Evolutionary conservation across 306 rosid genomes (phyloP).

Genomic region (Pyrus communis): DNA sequence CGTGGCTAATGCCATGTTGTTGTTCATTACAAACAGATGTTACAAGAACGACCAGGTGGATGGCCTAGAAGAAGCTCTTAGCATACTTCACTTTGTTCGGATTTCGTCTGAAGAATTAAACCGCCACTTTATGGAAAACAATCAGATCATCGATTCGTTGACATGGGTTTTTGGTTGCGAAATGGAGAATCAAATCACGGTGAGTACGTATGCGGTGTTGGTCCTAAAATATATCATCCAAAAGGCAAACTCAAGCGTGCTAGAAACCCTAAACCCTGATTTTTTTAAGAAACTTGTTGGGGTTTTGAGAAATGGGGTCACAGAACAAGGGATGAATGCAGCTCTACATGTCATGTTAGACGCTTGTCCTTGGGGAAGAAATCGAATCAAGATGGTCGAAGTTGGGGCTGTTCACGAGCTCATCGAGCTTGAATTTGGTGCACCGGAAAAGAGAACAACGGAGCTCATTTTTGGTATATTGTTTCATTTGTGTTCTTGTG

Average conservation of each 20-base stretch:
- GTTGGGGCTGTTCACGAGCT: conserved; percentile 38
- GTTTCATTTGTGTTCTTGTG: conserved; percentile 45
- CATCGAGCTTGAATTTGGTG: conserved; percentile 33
- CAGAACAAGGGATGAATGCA: conserved; percentile 37
- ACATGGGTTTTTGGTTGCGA: conserved; percentile 34
- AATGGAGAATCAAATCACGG: conserved; percentile 12
- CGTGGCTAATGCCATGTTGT: conserved; percentile 35
- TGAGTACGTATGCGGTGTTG: conserved; percentile 27
- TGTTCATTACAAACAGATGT: conserved; percentile 25
- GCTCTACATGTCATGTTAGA: conserved; percentile 32
- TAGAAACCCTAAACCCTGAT: conserved; percentile 27
- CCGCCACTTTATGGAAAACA: conserved; percentile 13
- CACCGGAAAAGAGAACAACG: conserved; percentile 27
- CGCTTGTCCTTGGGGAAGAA: conserved; percentile 28
- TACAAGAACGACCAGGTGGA: conserved; percentile 2
- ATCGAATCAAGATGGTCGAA: conserved; percentile 38
- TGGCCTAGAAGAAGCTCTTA: conserved; percentile 54
- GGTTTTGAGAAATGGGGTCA: conserved; percentile 19
- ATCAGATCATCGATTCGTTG: conserved; percentile 26
- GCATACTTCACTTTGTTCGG: conserved; percentile 30
- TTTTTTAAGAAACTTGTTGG: conserved; percentile 30
- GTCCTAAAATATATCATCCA: conserved; percentile 32
- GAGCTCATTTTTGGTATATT: conserved; percentile 42
- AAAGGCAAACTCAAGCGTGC: background rate
- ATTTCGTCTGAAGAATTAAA: conserved; percentile 20